phyloP scores from a whole-genome alignment of 495 filamentous ascomycete species.

The Trichoderma gamsii region DNA sequence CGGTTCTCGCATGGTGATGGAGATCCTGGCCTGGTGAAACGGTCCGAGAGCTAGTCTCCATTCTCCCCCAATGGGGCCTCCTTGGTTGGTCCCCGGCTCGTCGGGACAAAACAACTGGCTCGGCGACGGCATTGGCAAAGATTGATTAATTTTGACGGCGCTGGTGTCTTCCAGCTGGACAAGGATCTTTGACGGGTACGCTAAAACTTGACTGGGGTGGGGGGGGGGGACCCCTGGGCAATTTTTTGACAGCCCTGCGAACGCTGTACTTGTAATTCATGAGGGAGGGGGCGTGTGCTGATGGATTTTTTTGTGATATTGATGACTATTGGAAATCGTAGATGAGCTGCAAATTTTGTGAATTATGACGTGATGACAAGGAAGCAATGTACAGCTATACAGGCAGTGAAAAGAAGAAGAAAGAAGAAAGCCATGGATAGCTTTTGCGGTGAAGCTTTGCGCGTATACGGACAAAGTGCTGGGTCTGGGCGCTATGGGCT shows the following conservation, averaged over 20 bases:
- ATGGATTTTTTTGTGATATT: too few relatives aligned
- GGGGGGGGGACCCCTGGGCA: background rate
- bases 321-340: conserved; percentile 1
- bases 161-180: conserved; percentile 6
- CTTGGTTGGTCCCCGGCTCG: background rate
- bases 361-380: background rate
- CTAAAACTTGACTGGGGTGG: background rate
- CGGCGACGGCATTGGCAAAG: background rate
- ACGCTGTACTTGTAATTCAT: too few relatives aligned
- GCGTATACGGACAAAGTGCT: too few relatives aligned
- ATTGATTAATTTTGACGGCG: background rate
- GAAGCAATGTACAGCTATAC: too few relatives aligned
- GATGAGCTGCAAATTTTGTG: background rate
- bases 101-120: conserved; percentile 7
- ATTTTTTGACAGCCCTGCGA: too few relatives aligned
- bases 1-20: too few relatives aligned
- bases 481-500: too few relatives aligned
- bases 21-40: too few relatives aligned
- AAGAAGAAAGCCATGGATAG: too few relatives aligned
- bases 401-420: background rate
- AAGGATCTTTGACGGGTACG: conserved; percentile 1
- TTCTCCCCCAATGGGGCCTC: background rate
- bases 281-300: too few relatives aligned
- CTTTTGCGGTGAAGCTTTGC: too few relatives aligned
- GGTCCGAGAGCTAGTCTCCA: background rate